Evolutionary conservation across 306 rosid species (phyloP).

Genomic region (Geum urbanum): DNA sequence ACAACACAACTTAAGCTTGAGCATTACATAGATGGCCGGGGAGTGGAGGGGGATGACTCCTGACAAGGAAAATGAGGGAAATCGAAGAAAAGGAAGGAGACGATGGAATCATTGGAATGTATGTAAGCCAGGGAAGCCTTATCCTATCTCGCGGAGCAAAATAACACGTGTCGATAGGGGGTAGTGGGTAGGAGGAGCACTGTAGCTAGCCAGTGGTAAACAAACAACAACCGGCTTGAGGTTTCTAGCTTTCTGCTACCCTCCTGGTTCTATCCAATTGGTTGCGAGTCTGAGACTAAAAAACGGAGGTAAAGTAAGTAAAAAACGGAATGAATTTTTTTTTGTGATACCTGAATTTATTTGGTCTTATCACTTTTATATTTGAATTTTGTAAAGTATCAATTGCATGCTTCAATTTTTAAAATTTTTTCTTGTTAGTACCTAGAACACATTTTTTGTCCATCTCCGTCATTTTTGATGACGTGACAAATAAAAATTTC

Average conservation of each 20-base stretch:
- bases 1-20: not conserved
- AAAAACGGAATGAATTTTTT: no score
- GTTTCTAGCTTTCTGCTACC: not conserved
- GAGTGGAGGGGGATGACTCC: not conserved
- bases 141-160: conserved; percentile 31
- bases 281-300: not conserved
- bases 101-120: not conserved
- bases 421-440: no score
- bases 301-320: not conserved
- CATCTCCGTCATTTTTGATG: no score
- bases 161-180: conserved; percentile 50
- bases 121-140: conserved; percentile 41
- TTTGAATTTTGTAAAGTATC: no score
- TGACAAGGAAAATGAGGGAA: not conserved
- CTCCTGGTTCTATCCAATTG: not conserved
- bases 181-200: conserved; percentile 12
- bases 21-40: not conserved
- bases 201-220: not conserved
- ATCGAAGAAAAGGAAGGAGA: not conserved
- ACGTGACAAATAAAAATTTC: no score
- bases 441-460: no score
- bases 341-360: no score
- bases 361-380: no score
- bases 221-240: not conserved
- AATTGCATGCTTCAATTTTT: no score